Base-by-base conservation (phyloP, 108 stramenopile species). In the Cyclostephanos invisitatus region DNA sequence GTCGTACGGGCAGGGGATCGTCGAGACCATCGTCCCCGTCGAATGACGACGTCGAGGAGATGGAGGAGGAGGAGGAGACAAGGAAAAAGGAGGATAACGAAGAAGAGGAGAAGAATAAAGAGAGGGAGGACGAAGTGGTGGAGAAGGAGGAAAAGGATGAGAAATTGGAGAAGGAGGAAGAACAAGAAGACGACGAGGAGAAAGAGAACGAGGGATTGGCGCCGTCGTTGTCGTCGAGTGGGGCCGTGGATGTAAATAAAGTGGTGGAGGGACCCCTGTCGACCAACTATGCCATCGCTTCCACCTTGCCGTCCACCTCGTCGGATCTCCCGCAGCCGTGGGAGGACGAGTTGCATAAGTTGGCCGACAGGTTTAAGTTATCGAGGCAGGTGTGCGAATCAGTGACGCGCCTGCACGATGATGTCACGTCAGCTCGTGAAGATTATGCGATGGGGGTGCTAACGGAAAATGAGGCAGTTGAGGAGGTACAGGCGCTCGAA, bases 381-480 rank as follows among this genome's bases (percentile, higher is more conserved):
- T 68, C 38, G 0, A 67, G 62, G 46, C 35, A 62, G 25, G 44
- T 46, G 3, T 77, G 72, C 25, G 78, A 81, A 11, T 58, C 56
- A 5, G 67, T 84, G 5, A 51, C 61, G 18, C 50, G 44, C 25
- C 67, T 63, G 21, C 53, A 81, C 20, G 54, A 84, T 15, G 84
- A 77, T 46, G 74, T 86, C 17, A 62, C 83, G 49, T 1, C 48
- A 17, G 66, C 71, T 2, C 72, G 84, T 44, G 49, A 3, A 18
- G 40, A 77, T 62, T 91, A 91, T 62, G 35, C 55, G 8, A 56
- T 48, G 10, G 54, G 64, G 46, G 87, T 88, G 5, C 42, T 67
- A 36, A 37, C 72, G 37, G 91, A 89, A 37, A 89, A 91, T 64
- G 49, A 49, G 9, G 73, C 74, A 15, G 87, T 88, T 2, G 22